Evolutionary conservation across 306 rosid genomes (phyloP).

Genomic region (Fragaria vesca): DNA sequence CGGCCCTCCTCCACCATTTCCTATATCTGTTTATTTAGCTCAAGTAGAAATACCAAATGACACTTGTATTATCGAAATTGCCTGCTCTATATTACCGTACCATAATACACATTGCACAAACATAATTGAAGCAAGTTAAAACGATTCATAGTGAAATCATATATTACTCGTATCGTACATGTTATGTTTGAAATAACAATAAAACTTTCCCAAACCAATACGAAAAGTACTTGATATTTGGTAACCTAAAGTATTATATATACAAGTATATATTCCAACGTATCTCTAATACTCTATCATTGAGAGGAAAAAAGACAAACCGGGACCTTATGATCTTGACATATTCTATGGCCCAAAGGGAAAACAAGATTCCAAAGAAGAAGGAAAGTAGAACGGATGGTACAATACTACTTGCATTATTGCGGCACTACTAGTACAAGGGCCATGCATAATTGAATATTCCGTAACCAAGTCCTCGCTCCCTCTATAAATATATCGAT

Average conservation of each 20-base stretch:
- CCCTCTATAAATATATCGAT: slow-evolving; percentile 1
- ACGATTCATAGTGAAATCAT: no score
- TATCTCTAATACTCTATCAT: neutral
- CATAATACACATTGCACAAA: no score
- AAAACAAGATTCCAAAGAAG: neutral
- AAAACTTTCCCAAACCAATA: neutral
- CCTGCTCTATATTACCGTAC: neutral
- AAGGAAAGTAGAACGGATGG: neutral
- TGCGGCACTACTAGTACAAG: neutral
- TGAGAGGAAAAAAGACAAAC: neutral
- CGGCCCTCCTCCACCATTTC: neutral
- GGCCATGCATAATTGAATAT: neutral
- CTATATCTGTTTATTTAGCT: neutral
- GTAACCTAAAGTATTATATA: neutral
- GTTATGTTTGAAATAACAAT: neutral
- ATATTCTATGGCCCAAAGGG: neutral
- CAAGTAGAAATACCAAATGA: neutral
- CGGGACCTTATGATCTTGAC: neutral
- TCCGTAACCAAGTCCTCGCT: neutral
- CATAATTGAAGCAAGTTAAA: no score
- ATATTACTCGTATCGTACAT: no score
- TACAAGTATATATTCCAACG: neutral
- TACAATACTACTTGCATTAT: neutral
- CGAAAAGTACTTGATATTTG: neutral
- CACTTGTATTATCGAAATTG: neutral